Evolutionary conservation across 495 filamentous ascomycete genomes (phyloP), one percentile per base, ranked within the genome.

Genomic region (Saxophila tyrrhenica): DNA sequence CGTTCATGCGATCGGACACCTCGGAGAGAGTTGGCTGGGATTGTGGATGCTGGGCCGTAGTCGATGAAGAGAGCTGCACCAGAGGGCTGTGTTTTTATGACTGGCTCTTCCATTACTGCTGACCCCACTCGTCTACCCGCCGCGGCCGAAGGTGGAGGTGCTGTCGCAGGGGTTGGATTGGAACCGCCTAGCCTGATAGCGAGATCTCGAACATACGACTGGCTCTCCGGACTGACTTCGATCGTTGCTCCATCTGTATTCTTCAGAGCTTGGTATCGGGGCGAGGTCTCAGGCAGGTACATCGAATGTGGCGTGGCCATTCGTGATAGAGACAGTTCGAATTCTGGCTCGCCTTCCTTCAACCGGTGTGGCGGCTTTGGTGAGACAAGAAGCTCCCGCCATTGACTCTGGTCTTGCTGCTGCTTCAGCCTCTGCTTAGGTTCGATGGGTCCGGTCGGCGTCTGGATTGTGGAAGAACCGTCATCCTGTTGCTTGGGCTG

Each of bases 61-160:
- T 98, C 92, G 54, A 98, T 78, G 58, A 98, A 87, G 16, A 98
- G 71, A 1, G 90, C 91, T 15, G 87, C 89, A 47, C 92, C 92
- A 2, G 81, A 85, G 5, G 88, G 80, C 0, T 56, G 59, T 11
- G 73, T 64, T 60, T 89, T 89, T 23, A 52, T 16, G 16, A 62
- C 55, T 42, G 7, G 59, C 23, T 58, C 44, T 47, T 46, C 67
- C 50, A 2, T 57, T 29, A 58, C 39, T 46, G 62, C 29, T 11
- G 60, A 42, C 29, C 50, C 13, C 42, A 44, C 51, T 20, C 25
- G 50, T 32, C 10, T 42, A 17, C 52, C 56, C 24, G 50, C n/a
- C 24, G 16, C 29, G n/a, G 46, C 39, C n/a, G 52, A 42, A 35
- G 54, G 16, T 15, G 56, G 0, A 23, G 78, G 68, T 35, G 74